Evolutionary conservation across 306 rosid genomes (phyloP).

Genomic region (Lablab purpureus): DNA sequence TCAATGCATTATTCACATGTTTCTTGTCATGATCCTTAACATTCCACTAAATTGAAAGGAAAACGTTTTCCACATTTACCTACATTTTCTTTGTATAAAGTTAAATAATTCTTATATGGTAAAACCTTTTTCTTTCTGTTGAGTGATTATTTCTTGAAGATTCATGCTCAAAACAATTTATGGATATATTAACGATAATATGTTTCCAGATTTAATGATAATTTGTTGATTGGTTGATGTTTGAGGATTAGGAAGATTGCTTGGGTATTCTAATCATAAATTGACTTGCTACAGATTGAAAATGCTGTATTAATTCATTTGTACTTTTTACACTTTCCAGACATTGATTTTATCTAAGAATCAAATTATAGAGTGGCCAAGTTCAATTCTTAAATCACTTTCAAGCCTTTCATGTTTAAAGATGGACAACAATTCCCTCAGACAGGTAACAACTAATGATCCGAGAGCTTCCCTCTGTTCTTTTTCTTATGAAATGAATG

Average conservation of each 20-base stretch:
- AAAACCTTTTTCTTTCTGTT: constrained; percentile 26
- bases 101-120: constrained; percentile 24
- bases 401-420: constrained; percentile 76
- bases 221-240: constrained; percentile 18
- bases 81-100: constrained; percentile 27
- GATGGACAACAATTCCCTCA: constrained; percentile 81
- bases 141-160: constrained; percentile 25
- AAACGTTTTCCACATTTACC: background rate
- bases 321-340: constrained; percentile 62
- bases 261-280: constrained; percentile 31
- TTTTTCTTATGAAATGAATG: constrained; percentile 38
- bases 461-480: constrained; percentile 21
- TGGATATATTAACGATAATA: constrained; percentile 24
- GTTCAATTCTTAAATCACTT: constrained; percentile 73
- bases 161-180: constrained; percentile 18
- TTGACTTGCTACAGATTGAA: constrained; percentile 41
- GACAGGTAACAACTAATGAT: constrained; percentile 66
- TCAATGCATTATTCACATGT: too few relatives aligned
- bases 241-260: constrained; percentile 37
- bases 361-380: constrained; percentile 89
- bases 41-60: constrained; percentile 2
- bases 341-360: constrained; percentile 79
- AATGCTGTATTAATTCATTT: constrained; percentile 40
- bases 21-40: constrained; percentile 6
- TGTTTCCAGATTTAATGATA: constrained; percentile 24